Conservation (phyloP, 306 rosid species). For the Cyamopsis tetragonoloba region DNA sequence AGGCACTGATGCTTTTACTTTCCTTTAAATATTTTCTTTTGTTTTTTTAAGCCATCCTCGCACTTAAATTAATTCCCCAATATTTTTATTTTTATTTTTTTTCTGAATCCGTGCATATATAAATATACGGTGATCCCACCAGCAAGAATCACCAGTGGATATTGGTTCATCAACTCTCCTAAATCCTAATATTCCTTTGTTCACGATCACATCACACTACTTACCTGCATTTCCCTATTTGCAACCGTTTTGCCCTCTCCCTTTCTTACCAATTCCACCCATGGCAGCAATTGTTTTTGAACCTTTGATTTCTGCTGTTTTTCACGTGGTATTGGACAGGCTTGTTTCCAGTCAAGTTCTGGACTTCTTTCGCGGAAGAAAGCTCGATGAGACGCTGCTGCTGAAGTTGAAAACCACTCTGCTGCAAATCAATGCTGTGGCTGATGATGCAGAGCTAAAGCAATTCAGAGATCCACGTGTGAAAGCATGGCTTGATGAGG, state of each 20-base stretch:
- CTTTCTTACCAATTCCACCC: background rate
- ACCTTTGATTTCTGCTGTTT: conserved; percentile 24
- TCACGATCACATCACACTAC: too few species aligned
- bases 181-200: too few species aligned
- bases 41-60: too few species aligned
- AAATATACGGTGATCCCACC: too few species aligned
- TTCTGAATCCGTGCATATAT: too few species aligned
- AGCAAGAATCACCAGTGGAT: too few species aligned
- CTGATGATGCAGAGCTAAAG: conserved; percentile 23
- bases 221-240: too few species aligned
- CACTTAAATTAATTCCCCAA: too few species aligned
- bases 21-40: too few species aligned
- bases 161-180: too few species aligned
- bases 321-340: conserved; percentile 17
- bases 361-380: conserved; percentile 12
- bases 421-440: conserved; percentile 1
- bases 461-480: background rate
- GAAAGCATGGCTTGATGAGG: conserved; percentile 15
- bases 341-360: conserved; percentile 5
- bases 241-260: background rate
- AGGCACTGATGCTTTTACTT: too few species aligned
- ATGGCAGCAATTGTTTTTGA: conserved; percentile 21
- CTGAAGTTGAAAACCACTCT: background rate
- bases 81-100: too few species aligned
- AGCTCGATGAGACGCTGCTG: background rate